Percentiles rank a stretch among this genome's conserved stretches.
phyloP scores from a whole-genome alignment of 495 filamentous ascomycete genomes.

The Cercophora newfieldiana region DNA sequence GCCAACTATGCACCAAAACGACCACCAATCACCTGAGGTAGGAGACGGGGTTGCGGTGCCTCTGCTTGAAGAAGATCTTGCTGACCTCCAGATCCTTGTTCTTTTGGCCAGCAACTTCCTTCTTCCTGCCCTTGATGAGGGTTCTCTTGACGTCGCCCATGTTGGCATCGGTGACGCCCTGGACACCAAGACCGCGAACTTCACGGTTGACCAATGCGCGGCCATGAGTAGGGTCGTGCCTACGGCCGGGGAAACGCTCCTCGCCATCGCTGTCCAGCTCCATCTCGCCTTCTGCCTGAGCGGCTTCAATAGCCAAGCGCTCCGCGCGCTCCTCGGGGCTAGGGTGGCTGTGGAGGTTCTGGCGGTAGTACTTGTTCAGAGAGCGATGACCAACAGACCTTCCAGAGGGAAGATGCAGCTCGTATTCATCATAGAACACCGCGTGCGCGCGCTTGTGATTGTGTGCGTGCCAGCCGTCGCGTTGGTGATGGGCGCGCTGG shows the following conservation, averaged over 20 bases:
- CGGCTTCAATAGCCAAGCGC: slow-evolving; percentile 54
- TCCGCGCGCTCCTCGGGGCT: slow-evolving; percentile 65
- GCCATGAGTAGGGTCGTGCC: slow-evolving; percentile 17
- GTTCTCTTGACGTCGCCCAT: slow-evolving; percentile 18
- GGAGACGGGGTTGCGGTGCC: slow-evolving; percentile 30
- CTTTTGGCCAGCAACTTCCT: slow-evolving; percentile 29
- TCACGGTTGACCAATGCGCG: slow-evolving; percentile 30
- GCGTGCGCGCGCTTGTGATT: slow-evolving; percentile 64
- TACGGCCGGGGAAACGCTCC: slow-evolving; percentile 1
- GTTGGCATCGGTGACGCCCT: slow-evolving; percentile 15
- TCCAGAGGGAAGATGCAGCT: slow-evolving; percentile 90
- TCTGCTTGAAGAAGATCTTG: slow-evolving; percentile 35
- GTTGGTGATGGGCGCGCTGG: slow-evolving; percentile 63
- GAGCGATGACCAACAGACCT: slow-evolving; percentile 89
- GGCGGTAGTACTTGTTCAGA: slow-evolving; percentile 80
- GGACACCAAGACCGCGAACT: slow-evolving; percentile 28
- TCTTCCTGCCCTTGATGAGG: slow-evolving; percentile 29
- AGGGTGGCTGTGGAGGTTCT: slow-evolving; percentile 85
- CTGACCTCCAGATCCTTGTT: slow-evolving; percentile 18
- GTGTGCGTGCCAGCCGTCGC: slow-evolving; percentile 73
- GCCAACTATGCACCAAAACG: neutral
- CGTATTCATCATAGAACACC: slow-evolving; percentile 85
- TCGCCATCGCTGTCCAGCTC: slow-evolving; percentile 30
- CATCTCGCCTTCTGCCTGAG: slow-evolving; percentile 30
- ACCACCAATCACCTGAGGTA: slow-evolving; percentile 26